Conservation (phyloP, 805 yeast genomes). For the Brettanomyces sp. region DNA sequence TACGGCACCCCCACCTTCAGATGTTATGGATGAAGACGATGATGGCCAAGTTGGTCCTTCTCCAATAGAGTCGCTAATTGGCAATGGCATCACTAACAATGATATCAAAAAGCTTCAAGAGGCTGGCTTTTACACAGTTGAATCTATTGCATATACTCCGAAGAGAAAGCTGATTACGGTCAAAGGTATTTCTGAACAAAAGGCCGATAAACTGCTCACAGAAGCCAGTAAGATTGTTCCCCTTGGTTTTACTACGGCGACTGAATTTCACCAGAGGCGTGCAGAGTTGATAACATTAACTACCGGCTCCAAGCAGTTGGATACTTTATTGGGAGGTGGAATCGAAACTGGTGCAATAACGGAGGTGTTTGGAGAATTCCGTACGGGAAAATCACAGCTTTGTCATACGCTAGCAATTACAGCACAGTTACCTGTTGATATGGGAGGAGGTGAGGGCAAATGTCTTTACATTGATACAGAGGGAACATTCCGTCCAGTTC, state of each 20-base stretch:
- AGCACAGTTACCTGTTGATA: constrained; percentile 89
- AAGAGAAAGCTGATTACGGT: constrained; percentile 66
- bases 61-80: constrained; percentile 45
- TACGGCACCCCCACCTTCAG: not conserved
- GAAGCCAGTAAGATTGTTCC: constrained; percentile 87
- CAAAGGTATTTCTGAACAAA: constrained; percentile 91
- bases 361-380: constrained; percentile 92
- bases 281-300: constrained; percentile 87
- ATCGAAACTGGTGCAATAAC: constrained; percentile 96
- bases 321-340: constrained; percentile 91
- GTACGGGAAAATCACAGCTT: constrained; percentile 95
- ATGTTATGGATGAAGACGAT: constrained; percentile 31
- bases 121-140: constrained; percentile 83
- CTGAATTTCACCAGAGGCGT: constrained; percentile 84
- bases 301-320: constrained; percentile 91
- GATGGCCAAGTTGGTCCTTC: constrained; percentile 40
- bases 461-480: constrained; percentile 94
- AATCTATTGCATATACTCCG: constrained; percentile 88
- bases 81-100: constrained; percentile 74
- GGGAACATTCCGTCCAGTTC: constrained; percentile 90
- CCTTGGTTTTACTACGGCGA: constrained; percentile 95
- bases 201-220: constrained; percentile 74
- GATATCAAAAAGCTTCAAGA: constrained; percentile 77
- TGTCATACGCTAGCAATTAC: constrained; percentile 97
- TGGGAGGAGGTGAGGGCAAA: constrained; percentile 99